phyloP scores from a whole-genome alignment of 768 basidiomycete species.

The Termitomyces sp. region DNA sequence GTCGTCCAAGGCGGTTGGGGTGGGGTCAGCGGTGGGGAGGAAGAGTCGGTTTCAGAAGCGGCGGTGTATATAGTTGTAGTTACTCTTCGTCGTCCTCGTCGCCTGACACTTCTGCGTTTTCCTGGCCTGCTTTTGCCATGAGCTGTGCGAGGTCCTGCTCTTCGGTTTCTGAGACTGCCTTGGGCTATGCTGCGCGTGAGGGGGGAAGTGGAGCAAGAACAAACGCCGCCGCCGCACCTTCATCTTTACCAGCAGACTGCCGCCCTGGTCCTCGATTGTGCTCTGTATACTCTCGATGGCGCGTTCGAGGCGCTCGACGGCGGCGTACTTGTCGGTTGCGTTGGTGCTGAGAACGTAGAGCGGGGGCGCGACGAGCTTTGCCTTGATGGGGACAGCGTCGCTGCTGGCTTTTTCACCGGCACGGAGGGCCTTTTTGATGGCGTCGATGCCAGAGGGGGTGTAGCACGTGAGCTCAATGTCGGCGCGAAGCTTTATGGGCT shows the following conservation, averaged over 20 bases:
- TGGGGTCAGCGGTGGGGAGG: slow-evolving; percentile 8
- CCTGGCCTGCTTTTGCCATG: slow-evolving; percentile 90
- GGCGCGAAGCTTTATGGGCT: slow-evolving; percentile 97
- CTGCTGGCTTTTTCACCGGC: slow-evolving; percentile 87
- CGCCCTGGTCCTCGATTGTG: slow-evolving; percentile 81
- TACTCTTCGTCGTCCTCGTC: slow-evolving; percentile 81
- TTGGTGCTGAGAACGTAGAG: slow-evolving; percentile 95
- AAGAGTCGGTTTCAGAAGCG: slow-evolving; percentile 24
- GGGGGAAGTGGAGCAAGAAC: neutral
- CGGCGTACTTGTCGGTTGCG: slow-evolving; percentile 93
- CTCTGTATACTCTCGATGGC: slow-evolving; percentile 88
- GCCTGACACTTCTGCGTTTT: slow-evolving; percentile 95
- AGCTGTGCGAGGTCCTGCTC: slow-evolving; percentile 95
- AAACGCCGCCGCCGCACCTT: slow-evolving; percentile 47
- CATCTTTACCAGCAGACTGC: slow-evolving; percentile 91
- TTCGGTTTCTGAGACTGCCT: slow-evolving; percentile 96
- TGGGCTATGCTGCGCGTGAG: slow-evolving; percentile 55
- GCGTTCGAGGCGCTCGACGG: slow-evolving; percentile 89
- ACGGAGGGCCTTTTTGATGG: slow-evolving; percentile 87
- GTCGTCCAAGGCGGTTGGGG: neutral
- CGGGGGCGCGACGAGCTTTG: slow-evolving; percentile 93
- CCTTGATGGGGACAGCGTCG: slow-evolving; percentile 92
- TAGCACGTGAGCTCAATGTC: slow-evolving; percentile 98
- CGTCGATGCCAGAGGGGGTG: slow-evolving; percentile 91
- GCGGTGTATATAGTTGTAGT: neutral